These are phyloP conservation scores for Penicillium aurantiogriseum DNA, from an alignment of 2,329 filamentous ascomycete species.

Conservation along the genomic window DNA sequence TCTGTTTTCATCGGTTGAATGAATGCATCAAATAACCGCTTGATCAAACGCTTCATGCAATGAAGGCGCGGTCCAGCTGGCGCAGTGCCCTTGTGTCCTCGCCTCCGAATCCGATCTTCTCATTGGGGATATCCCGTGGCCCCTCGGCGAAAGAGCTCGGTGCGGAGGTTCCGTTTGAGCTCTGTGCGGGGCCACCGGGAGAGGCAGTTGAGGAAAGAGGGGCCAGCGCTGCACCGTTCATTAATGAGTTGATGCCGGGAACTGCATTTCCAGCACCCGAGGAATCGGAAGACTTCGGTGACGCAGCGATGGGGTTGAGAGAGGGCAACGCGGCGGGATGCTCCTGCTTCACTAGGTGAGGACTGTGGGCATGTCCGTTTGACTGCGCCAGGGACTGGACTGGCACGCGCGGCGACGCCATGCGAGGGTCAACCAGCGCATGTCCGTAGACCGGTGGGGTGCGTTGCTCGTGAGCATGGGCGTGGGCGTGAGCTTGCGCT, in stretches of 20 bases:
- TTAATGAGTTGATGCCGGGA: constrained; percentile 54
- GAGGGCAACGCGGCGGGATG: constrained; percentile 18
- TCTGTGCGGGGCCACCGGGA: constrained; percentile 18
- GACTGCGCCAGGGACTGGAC: constrained; percentile 22
- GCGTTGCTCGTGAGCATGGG: constrained; percentile 25
- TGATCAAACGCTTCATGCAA: constrained; percentile 25
- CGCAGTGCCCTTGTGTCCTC: constrained; percentile 66
- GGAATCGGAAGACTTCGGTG: constrained; percentile 28
- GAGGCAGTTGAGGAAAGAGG: constrained; percentile 28
- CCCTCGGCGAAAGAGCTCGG: constrained; percentile 33
- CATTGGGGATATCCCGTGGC: constrained; percentile 56
- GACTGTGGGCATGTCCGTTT: constrained; percentile 28
- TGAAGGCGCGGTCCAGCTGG: constrained; percentile 60
- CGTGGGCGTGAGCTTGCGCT: constrained; percentile 20
- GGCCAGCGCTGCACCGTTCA: constrained; percentile 38
- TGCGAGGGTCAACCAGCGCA: constrained; percentile 32
- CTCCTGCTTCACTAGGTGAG: constrained; percentile 28
- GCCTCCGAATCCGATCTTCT: constrained; percentile 55
- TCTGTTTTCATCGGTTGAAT: not conserved
- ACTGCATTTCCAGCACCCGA: constrained; percentile 43
- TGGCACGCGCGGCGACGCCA: constrained; percentile 37
- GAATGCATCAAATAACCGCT: not conserved
- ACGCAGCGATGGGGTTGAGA: constrained; percentile 18
- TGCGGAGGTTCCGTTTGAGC: constrained; percentile 12
- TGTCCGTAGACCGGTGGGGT: constrained; percentile 31